Evolutionary conservation across 1,284 basidiomycete genomes (phyloP).

Genomic region (Trametes sp.): DNA sequence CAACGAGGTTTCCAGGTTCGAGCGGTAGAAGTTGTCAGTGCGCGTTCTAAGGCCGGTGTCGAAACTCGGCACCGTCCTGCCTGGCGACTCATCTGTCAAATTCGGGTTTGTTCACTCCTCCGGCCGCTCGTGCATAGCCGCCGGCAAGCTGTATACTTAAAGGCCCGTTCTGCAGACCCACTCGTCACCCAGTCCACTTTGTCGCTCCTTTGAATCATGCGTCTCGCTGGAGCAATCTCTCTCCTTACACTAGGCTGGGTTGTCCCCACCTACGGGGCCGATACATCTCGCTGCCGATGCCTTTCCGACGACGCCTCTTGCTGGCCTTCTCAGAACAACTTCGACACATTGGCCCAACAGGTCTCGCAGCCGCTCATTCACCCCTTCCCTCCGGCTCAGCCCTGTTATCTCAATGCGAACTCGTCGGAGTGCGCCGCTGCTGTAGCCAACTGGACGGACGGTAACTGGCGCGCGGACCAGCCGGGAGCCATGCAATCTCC

Average conservation of each 20-base stretch:
- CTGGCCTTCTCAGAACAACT: slow-evolving; percentile 49
- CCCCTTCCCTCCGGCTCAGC: slow-evolving; percentile 46
- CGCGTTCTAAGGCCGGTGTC: no score
- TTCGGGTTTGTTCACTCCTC: no score
- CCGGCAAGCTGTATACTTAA: no score
- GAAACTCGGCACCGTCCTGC: no score
- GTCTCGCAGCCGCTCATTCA: slow-evolving; percentile 49
- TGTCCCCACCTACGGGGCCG: background rate
- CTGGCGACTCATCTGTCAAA: no score
- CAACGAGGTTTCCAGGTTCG: no score
- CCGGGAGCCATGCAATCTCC: slow-evolving; percentile 49
- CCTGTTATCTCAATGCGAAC: slow-evolving; percentile 45
- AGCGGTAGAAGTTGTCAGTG: no score
- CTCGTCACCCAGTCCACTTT: no score
- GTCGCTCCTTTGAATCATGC: background rate
- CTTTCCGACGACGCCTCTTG: slow-evolving; percentile 46
- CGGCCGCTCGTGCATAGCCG: no score
- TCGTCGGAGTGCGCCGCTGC: slow-evolving; percentile 47
- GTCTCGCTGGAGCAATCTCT: background rate
- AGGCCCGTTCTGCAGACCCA: no score
- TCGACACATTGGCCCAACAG: slow-evolving; percentile 43
- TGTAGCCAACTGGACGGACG: slow-evolving; percentile 39
- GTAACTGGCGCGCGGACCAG: slow-evolving; percentile 49
- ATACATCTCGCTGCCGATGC: slow-evolving; percentile 32
- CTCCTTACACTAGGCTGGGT: background rate